Evolutionary conservation across 192 early-diverging fungal species (phyloP).

Genomic region (Mortierella hygrophila): DNA sequence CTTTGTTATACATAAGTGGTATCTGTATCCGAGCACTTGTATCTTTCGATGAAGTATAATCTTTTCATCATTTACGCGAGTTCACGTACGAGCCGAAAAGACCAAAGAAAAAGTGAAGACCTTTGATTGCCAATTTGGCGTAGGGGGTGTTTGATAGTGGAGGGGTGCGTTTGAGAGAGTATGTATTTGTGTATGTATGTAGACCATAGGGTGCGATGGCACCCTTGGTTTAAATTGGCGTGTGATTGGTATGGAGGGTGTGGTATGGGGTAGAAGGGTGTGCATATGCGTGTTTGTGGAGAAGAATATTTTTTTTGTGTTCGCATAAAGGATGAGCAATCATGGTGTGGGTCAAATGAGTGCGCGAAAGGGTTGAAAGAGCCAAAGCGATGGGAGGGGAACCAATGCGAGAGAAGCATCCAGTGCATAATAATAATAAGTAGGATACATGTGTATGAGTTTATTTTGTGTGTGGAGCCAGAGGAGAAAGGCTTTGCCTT

Average conservation of each 20-base stretch:
- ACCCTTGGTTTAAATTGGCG: not conserved
- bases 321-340: not conserved
- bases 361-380: not conserved
- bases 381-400: not conserved
- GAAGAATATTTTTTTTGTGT: not conserved
- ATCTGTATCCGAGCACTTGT: not conserved
- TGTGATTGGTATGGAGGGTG: not conserved
- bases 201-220: not conserved
- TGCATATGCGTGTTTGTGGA: not conserved
- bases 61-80: not conserved
- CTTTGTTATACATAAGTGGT: too few relatives aligned
- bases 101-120: not conserved
- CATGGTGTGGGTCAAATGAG: not conserved
- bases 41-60: not conserved
- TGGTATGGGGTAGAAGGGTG: not conserved
- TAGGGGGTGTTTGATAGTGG: not conserved
- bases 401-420: conserved; percentile 4
- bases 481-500: not conserved
- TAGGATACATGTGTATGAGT: not conserved
- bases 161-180: conserved; percentile 1
- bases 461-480: not conserved
- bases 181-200: not conserved
- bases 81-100: not conserved
- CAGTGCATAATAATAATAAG: not conserved
- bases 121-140: not conserved